Evolutionary conservation across 129 eudicot species (phyloP).

Genomic region (Flaveria robusta): DNA sequence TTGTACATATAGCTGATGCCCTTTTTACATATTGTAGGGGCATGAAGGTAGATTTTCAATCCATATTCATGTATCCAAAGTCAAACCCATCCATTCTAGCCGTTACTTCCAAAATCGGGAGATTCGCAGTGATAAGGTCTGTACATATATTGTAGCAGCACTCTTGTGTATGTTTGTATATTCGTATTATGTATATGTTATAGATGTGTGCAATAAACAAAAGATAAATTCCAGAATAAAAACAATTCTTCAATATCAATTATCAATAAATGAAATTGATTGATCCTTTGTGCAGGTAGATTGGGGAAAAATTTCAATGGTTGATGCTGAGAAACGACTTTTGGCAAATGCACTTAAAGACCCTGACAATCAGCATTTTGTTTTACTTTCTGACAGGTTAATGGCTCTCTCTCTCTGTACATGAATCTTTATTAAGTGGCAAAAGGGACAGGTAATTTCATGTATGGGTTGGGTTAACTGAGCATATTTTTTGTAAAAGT

Average conservation of each 20-base stretch:
- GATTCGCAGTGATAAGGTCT: constrained; percentile 87
- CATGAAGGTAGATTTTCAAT: constrained; percentile 93
- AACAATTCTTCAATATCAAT: background rate
- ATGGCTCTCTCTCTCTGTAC: background rate
- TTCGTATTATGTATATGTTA: background rate
- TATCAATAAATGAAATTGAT: constrained; percentile 7
- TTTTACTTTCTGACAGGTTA: constrained; percentile 95
- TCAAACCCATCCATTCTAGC: constrained; percentile 76
- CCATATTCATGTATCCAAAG: constrained; percentile 89
- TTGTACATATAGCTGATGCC: constrained; percentile 6
- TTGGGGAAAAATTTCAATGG: constrained; percentile 98
- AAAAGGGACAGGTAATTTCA: background rate
- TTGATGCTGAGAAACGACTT: constrained; percentile 95
- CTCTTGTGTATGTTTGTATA: background rate
- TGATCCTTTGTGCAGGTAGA: constrained; percentile 60
- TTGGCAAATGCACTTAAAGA: constrained; percentile 84
- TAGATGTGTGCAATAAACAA: constrained; percentile 3
- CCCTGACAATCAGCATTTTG: constrained; percentile 91
- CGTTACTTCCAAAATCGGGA: constrained; percentile 77
- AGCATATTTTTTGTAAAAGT: background rate
- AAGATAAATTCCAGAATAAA: background rate
- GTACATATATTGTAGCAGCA: constrained; percentile 1
- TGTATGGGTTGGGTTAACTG: background rate
- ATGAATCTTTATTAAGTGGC: background rate
- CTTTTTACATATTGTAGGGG: constrained; percentile 48